Percentiles rank a stretch among this genome's conserved stretches.
phyloP scores from a whole-genome alignment of 257 asterid genomes.

The Echites panduratus region DNA sequence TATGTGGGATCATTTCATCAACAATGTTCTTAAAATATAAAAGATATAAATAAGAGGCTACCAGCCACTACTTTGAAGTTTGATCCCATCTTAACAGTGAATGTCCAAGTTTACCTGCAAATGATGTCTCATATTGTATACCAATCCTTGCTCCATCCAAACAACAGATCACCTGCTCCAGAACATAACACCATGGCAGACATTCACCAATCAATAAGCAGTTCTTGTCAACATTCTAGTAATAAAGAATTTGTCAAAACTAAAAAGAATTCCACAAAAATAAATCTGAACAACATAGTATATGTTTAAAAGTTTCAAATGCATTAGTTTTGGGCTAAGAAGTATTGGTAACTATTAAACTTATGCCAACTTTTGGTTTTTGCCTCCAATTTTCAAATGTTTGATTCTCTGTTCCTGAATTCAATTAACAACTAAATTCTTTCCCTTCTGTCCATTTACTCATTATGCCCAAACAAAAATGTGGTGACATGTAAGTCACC shows the following conservation, averaged over 20 bases:
- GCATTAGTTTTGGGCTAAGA: background rate
- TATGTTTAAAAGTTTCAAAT: background rate
- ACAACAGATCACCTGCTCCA: slow-evolving; percentile 76
- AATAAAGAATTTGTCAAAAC: background rate
- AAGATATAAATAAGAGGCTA: background rate
- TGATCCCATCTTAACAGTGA: background rate
- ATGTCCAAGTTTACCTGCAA: slow-evolving; percentile 60
- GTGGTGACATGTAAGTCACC: background rate
- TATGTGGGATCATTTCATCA: slow-evolving; percentile 3
- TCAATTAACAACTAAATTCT: background rate
- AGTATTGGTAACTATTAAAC: background rate
- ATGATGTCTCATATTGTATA: slow-evolving; percentile 80
- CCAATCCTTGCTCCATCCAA: slow-evolving; percentile 95
- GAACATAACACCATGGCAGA: slow-evolving; percentile 3
- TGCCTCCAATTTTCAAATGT: background rate
- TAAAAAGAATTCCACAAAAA: background rate
- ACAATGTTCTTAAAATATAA: background rate
- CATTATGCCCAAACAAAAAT: background rate
- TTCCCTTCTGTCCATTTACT: background rate
- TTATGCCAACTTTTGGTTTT: background rate
- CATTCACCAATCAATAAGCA: background rate
- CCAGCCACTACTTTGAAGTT: background rate
- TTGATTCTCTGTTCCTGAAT: background rate
- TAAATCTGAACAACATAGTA: background rate
- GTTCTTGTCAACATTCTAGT: background rate